Evolutionary conservation across 148 eudicot genomes (phyloP).

Genomic region (Mesembryanthemum crystallinum): DNA sequence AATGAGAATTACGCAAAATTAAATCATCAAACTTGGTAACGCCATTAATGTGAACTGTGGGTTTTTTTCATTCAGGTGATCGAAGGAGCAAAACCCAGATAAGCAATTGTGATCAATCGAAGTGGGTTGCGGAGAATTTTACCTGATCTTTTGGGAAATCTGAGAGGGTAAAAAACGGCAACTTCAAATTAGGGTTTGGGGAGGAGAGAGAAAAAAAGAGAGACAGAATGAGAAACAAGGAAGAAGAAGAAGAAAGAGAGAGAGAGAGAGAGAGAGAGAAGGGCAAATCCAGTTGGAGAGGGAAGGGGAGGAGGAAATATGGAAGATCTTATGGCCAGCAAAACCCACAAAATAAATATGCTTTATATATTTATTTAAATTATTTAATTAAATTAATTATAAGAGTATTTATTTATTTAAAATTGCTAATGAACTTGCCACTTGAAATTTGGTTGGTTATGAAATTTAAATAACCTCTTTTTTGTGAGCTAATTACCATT

Average conservation of each 20-base stretch:
- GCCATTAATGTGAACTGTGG: constrained; percentile 14
- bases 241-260: constrained; percentile 8
- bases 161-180: constrained; percentile 20
- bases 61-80: constrained; percentile 9
- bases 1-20: constrained; percentile 31
- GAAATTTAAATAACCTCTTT: not conserved
- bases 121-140: constrained; percentile 23
- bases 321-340: constrained; percentile 17
- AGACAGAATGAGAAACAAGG: constrained; percentile 16
- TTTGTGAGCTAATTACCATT: not conserved
- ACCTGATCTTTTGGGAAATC: constrained; percentile 42
- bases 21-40: constrained; percentile 8
- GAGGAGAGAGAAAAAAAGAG: constrained; percentile 12
- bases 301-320: constrained; percentile 17
- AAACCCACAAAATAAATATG: constrained; percentile 10
- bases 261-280: not conserved
- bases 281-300: constrained; percentile 10
- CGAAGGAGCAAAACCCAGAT: constrained; percentile 33
- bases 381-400: not conserved
- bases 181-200: constrained; percentile 63
- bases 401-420: not conserved
- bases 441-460: constrained; percentile 2
- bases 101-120: constrained; percentile 32
- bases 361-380: not conserved
- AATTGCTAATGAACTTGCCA: not conserved